phyloP scores from a whole-genome alignment of 805 yeast genomes.

The Suhomyces faveliae region DNA sequence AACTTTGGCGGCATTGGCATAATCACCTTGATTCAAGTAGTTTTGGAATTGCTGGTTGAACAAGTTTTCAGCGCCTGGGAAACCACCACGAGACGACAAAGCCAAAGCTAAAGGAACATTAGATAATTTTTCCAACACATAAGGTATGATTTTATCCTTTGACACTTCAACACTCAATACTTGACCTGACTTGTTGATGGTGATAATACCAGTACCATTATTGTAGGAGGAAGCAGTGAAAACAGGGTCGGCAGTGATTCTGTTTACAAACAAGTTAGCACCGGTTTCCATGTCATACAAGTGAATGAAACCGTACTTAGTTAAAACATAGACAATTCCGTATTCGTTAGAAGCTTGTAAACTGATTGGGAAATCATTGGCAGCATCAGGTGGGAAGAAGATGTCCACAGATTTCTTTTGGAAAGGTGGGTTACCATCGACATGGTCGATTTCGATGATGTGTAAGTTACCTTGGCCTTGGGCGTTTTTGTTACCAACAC shows the following conservation, averaged over 20 bases:
- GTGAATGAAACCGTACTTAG: conserved; percentile 96
- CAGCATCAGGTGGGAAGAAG: conserved; percentile 95
- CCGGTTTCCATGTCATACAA: conserved; percentile 93
- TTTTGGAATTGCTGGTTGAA: conserved; percentile 90
- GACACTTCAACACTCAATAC: conserved; percentile 90
- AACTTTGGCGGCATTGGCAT: conserved; percentile 88
- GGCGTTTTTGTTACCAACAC: conserved; percentile 86
- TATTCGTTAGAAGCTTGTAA: conserved; percentile 81
- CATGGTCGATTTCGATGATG: conserved; percentile 94
- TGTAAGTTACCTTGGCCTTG: conserved; percentile 73
- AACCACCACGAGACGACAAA: conserved; percentile 91
- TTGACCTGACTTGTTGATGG: conserved; percentile 93
- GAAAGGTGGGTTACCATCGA: conserved; percentile 77
- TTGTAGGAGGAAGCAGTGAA: conserved; percentile 82
- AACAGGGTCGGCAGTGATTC: conserved; percentile 94
- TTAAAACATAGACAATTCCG: conserved; percentile 84
- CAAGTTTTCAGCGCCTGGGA: conserved; percentile 94
- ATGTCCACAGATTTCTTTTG: conserved; percentile 88
- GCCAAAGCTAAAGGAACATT: conserved; percentile 85
- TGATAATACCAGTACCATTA: conserved; percentile 77
- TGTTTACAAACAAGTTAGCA: conserved; percentile 86
- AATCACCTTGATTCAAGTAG: conserved; percentile 80
- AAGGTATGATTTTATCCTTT: conserved; percentile 81
- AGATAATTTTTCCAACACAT: conserved; percentile 79
- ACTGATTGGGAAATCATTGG: conserved; percentile 94